Evolutionary conservation across 768 basidiomycete genomes (phyloP).

Genomic region (Tylopilus plumbeoviolaceoides): DNA sequence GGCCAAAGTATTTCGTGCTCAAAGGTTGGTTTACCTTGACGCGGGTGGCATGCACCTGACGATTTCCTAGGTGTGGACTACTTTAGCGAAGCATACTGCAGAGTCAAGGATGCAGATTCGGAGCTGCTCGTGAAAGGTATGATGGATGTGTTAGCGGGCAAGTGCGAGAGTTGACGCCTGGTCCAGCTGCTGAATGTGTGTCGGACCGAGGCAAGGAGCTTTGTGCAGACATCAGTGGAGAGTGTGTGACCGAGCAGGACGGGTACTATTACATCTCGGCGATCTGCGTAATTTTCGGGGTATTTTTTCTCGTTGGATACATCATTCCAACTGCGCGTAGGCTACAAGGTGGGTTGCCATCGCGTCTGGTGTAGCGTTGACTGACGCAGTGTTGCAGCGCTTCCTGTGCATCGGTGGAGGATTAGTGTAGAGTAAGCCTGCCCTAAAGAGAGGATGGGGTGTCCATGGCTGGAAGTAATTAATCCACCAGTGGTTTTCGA

Average conservation of each 20-base stretch:
- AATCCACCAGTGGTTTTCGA: conserved; percentile 22
- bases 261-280: conserved; percentile 87
- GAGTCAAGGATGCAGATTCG: conserved; percentile 54
- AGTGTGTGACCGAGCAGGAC: conserved; percentile 80
- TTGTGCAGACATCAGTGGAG: conserved; percentile 72
- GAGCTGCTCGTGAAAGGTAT: conserved; percentile 55
- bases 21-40: conserved; percentile 49
- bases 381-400: conserved; percentile 37
- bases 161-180: conserved; percentile 8
- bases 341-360: conserved; percentile 67
- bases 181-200: conserved; percentile 78
- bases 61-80: conserved; percentile 68
- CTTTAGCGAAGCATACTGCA: conserved; percentile 82
- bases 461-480: conserved; percentile 12
- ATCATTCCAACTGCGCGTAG: conserved; percentile 81
- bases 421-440: conserved; percentile 41
- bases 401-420: conserved; percentile 72
- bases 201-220: conserved; percentile 84
- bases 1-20: conserved; percentile 96
- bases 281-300: conserved; percentile 77
- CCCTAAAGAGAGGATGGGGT: conserved; percentile 26
- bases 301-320: conserved; percentile 65
- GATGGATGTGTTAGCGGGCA: conserved; percentile 2
- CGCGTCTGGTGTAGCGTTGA: conserved; percentile 3
- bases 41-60: conserved; percentile 7